Percentiles rank a stretch among this genome's conserved stretches.
These are phyloP conservation scores for Penicillium italicum DNA, from an alignment of 2,329 filamentous ascomycete species.

Conservation along the genomic window DNA sequence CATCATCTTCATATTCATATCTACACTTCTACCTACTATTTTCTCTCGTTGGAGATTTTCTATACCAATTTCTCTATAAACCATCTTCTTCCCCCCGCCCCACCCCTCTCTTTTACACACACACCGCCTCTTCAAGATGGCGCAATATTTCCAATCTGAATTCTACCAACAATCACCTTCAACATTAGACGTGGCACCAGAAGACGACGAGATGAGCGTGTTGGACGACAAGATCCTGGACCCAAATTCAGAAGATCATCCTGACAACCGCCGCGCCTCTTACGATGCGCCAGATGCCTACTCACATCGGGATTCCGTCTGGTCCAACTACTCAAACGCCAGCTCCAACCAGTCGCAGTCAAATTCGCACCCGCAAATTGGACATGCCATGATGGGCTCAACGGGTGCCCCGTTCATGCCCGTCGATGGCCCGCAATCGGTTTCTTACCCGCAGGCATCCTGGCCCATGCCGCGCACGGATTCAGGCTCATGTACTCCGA, in stretches of 20 bases:
- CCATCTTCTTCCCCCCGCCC: slow-evolving; percentile 6
- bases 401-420: slow-evolving; percentile 62
- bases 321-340: slow-evolving; percentile 46
- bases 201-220: slow-evolving; percentile 53
- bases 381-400: slow-evolving; percentile 49
- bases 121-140: slow-evolving; percentile 36
- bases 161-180: slow-evolving; percentile 45
- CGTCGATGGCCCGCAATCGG: slow-evolving; percentile 48
- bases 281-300: slow-evolving; percentile 50
- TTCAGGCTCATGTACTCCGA: slow-evolving; percentile 70
- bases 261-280: slow-evolving; percentile 44
- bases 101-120: slow-evolving; percentile 4
- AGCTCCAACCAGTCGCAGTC: slow-evolving; percentile 44
- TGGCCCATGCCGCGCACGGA: slow-evolving; percentile 62
- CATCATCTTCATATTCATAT: slow-evolving; percentile 4
- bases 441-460: slow-evolving; percentile 40
- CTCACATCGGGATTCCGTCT: slow-evolving; percentile 51
- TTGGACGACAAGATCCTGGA: slow-evolving; percentile 52
- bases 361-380: slow-evolving; percentile 42
- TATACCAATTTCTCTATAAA: slow-evolving; percentile 3
- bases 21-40: neutral
- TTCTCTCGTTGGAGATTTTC: slow-evolving; percentile 8
- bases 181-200: slow-evolving; percentile 39
- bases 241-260: slow-evolving; percentile 48
- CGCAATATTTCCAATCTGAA: slow-evolving; percentile 46